Percentiles rank a stretch among this genome's conserved stretches.
Conservation (phyloP, 2,329 filamentous ascomycete species). For the Corynespora cassiicola region DNA sequence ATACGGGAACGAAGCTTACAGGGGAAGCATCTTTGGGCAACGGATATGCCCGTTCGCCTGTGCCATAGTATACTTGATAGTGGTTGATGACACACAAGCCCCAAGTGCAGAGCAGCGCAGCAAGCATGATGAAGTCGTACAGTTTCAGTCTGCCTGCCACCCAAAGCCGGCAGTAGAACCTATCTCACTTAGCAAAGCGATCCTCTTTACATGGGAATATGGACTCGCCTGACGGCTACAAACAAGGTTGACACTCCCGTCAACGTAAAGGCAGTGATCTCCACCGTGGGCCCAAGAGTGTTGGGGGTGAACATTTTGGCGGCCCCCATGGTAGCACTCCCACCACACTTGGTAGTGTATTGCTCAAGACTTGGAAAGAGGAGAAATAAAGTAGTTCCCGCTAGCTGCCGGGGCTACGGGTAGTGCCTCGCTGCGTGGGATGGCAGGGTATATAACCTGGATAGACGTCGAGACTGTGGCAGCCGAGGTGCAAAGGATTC, state of each 20-base stretch:
- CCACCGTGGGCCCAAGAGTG: slow-evolving; percentile 23
- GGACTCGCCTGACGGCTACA: slow-evolving; percentile 21
- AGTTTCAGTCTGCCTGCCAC: slow-evolving; percentile 26
- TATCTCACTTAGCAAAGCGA: slow-evolving; percentile 6
- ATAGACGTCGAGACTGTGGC: slow-evolving; percentile 7
- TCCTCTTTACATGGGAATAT: neutral
- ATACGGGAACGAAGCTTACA: too few relatives aligned
- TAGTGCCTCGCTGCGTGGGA: slow-evolving; percentile 5
- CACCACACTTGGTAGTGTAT: neutral
- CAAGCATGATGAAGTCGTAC: slow-evolving; percentile 30
- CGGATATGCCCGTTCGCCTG: slow-evolving; percentile 16
- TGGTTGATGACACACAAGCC: slow-evolving; percentile 33
- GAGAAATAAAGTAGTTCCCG: too few relatives aligned
- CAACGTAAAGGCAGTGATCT: slow-evolving; percentile 27
- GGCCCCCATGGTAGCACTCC: slow-evolving; percentile 11
- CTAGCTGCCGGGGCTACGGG: slow-evolving; percentile 5
- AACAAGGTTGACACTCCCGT: slow-evolving; percentile 28
- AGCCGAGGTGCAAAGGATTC: slow-evolving; percentile 11
- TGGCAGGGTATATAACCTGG: slow-evolving; percentile 14
- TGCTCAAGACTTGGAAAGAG: too few relatives aligned
- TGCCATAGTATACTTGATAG: slow-evolving; percentile 32
- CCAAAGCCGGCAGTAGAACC: slow-evolving; percentile 34
- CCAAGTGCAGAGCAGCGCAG: slow-evolving; percentile 32
- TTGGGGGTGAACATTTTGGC: slow-evolving; percentile 24
- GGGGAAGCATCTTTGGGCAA: too few relatives aligned